Conservation (phyloP, 1,284 basidiomycete genomes). For the Athelia psychrophila region DNA sequence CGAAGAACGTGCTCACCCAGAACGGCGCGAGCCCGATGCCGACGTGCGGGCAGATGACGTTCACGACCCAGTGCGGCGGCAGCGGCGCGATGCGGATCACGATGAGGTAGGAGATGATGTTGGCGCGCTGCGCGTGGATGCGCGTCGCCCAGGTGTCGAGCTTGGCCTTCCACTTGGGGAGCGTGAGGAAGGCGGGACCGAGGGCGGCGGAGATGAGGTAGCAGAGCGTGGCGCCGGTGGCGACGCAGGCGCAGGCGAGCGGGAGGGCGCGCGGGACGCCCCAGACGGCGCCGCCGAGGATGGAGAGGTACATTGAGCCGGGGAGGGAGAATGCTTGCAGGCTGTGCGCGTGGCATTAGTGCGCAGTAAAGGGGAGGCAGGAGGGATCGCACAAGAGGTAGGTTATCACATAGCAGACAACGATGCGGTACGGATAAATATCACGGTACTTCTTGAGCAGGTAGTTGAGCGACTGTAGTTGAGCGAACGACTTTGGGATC, state of each 20-base stretch:
- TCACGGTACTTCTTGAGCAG: conserved; percentile 88
- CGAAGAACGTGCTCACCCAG: conserved; percentile 89
- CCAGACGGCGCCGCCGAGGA: conserved; percentile 95
- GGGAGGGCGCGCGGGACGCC: conserved; percentile 88
- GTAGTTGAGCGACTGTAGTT: conserved; percentile 78
- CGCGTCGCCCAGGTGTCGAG: conserved; percentile 81
- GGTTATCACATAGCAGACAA: conserved; percentile 81
- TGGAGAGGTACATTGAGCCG: conserved; percentile 97
- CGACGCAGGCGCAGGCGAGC: conserved; percentile 91
- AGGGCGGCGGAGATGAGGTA: conserved; percentile 90
- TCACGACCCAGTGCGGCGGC: conserved; percentile 97
- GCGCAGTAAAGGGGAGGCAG: conserved; percentile 4
- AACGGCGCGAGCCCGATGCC: conserved; percentile 85
- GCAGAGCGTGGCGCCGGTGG: conserved; percentile 89
- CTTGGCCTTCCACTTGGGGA: conserved; percentile 80
- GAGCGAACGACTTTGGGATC: conserved; percentile 80
- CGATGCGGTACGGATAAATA: conserved; percentile 78
- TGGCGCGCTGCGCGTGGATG: conserved; percentile 70
- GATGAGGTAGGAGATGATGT: conserved; percentile 88
- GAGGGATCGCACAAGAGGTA: conserved; percentile 80
- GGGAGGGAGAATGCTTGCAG: conserved; percentile 96
- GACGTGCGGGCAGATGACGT: conserved; percentile 91
- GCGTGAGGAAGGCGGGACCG: conserved; percentile 83
- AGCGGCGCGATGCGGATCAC: conserved; percentile 92
- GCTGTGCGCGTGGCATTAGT: conserved; percentile 36